Evolutionary conservation across 345 rosid species (phyloP).

Genomic region (Acer yangbiense): DNA sequence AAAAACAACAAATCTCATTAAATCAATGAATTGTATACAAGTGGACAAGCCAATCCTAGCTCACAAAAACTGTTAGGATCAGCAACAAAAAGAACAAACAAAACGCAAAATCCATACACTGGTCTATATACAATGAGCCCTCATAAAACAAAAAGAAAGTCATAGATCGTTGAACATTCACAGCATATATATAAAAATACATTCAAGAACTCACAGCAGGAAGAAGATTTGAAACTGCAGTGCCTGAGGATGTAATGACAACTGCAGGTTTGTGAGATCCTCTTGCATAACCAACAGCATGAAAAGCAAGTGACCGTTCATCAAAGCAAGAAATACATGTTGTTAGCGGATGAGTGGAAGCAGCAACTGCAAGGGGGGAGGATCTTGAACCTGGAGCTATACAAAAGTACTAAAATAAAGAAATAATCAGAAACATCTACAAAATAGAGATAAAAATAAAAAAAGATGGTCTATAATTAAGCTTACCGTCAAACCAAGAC

Average conservation of each 20-base stretch:
- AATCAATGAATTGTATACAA: no score
- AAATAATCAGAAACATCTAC: slow-evolving; percentile 38
- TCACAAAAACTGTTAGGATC: no score
- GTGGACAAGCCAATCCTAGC: no score
- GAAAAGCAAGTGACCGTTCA: slow-evolving; percentile 95
- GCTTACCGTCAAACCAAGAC: slow-evolving; percentile 89
- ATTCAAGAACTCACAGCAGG: slow-evolving; percentile 80
- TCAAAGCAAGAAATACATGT: slow-evolving; percentile 87
- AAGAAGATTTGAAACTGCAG: slow-evolving; percentile 96
- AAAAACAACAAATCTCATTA: no score
- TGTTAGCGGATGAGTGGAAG: slow-evolving; percentile 72
- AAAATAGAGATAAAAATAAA: slow-evolving; percentile 16
- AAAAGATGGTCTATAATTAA: slow-evolving; percentile 14
- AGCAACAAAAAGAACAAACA: no score
- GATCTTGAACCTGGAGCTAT: slow-evolving; percentile 98
- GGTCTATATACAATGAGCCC: no score
- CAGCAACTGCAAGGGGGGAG: slow-evolving; percentile 92
- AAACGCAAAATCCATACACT: no score
- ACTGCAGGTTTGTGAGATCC: slow-evolving; percentile 84
- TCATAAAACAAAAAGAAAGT: background rate
- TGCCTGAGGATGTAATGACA: slow-evolving; percentile 91
- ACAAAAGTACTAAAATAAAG: slow-evolving; percentile 76
- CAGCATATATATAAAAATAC: background rate
- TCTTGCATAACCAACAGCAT: slow-evolving; percentile 89
- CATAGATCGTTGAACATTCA: background rate